Conservation (phyloP, 306 rosid species). For the Coriaria nepalensis region DNA sequence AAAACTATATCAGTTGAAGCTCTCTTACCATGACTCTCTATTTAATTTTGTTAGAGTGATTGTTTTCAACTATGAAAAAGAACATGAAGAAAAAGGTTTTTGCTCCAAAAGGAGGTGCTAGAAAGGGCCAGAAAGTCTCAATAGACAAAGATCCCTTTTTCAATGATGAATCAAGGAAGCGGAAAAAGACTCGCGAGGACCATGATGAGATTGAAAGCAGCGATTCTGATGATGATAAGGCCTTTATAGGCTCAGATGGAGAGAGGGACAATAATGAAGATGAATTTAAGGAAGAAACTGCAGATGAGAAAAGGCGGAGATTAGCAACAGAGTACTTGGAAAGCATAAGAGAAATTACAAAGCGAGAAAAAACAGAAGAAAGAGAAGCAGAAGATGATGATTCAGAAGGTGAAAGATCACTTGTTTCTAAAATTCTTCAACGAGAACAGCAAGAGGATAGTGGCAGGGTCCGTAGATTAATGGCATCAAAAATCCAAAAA, state of each 20-base stretch:
- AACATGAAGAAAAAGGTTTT: conserved; percentile 29
- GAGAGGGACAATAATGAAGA: conserved; percentile 14
- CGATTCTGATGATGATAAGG: conserved; percentile 42
- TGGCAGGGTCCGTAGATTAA: conserved; percentile 56
- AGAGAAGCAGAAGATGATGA: conserved; percentile 26
- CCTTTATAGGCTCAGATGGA: conserved; percentile 13
- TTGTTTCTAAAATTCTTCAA: conserved; percentile 46
- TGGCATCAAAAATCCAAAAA: conserved; percentile 61
- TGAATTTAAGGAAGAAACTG: conserved; percentile 38
- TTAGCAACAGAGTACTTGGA: conserved; percentile 36
- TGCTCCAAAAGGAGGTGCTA: conserved; percentile 16
- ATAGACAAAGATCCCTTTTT: conserved; percentile 42
- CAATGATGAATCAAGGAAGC: conserved; percentile 38
- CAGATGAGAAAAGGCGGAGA: conserved; percentile 58
- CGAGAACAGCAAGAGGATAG: conserved; percentile 80
- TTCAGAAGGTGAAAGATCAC: conserved; percentile 43
- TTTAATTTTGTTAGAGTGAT: no score
- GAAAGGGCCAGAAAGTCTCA: conserved; percentile 18
- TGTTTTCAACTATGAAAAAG: conserved; percentile 25
- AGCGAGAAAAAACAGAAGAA: conserved; percentile 36
- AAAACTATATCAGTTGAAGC: no score
- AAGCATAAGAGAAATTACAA: conserved; percentile 23
- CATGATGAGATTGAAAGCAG: conserved; percentile 52
- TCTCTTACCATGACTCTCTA: no score
- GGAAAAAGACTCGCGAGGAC: conserved; percentile 31